Conservation (phyloP, 441 rosid species). For the Adansonia grandidieri region DNA sequence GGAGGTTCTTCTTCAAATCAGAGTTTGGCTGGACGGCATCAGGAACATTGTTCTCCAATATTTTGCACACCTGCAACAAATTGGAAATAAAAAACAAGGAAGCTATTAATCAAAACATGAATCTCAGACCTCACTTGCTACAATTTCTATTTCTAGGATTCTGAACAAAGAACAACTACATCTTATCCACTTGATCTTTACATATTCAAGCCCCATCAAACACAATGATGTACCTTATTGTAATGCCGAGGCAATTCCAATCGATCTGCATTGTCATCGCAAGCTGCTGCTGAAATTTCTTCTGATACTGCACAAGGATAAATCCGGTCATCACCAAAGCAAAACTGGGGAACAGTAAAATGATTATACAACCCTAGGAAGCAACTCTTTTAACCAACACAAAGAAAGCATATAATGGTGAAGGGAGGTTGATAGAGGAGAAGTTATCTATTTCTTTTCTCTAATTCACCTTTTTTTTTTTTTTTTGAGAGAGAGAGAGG, state of each 20-base stretch:
- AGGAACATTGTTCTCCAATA: slow-evolving; percentile 52
- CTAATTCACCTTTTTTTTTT: background rate
- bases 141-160: background rate
- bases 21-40: slow-evolving; percentile 49
- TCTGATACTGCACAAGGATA: slow-evolving; percentile 59
- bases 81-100: background rate
- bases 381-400: slow-evolving; percentile 15
- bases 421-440: background rate
- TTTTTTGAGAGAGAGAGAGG: too few species aligned
- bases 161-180: background rate
- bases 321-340: slow-evolving; percentile 23
- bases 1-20: slow-evolving; percentile 58
- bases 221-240: slow-evolving; percentile 56
- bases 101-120: slow-evolving; percentile 5
- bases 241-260: slow-evolving; percentile 56
- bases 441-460: background rate
- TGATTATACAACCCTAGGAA: background rate
- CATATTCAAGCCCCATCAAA: background rate
- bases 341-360: background rate
- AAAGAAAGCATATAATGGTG: background rate
- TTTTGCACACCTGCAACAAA: slow-evolving; percentile 64
- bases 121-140: background rate
- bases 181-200: slow-evolving; percentile 3
- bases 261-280: slow-evolving; percentile 65
- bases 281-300: slow-evolving; percentile 61